Evolutionary conservation across 2,329 filamentous ascomycete species (phyloP), one percentile per base, ranked within the genome.

Genomic region (Diaporthe amygdali): DNA sequence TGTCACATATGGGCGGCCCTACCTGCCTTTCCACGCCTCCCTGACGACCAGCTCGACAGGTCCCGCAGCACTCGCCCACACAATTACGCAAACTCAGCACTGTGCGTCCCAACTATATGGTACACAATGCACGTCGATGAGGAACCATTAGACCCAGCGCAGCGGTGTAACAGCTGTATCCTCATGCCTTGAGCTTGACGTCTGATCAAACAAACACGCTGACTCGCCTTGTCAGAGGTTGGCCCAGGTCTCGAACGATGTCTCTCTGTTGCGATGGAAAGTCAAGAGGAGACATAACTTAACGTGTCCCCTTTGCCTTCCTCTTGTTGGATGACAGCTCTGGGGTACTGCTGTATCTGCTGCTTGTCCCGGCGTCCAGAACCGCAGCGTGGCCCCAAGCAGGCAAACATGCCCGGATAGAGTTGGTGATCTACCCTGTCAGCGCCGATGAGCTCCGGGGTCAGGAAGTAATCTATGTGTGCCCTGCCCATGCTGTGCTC

Each of bases 161-260:
- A 22, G 30, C 59, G 30, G 59, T 64, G 59, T 64, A 49, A 49
- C 59, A 64, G 41, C 7, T 27, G 3, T 37, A 34, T 25, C 12
- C 27, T 25, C 59, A 37, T 49, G 59, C 59, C 44, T 64, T 64
- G 41, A 64, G 59, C 44, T 37, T 64, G 30, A 37, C n/a, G 59
- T 64, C 59, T 64, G 59, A 49, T 64, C 59, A 64, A 64, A 49
- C 59, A 49, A 25, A 64, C 59, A 37, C 4, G 59, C 59, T 64
- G 59, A 64, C 59, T 64, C 59, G 59, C 27, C 59, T 37, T 49
- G 59, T 64, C 59, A 27, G 59, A 64, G 59, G 44, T 64, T 47
- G 20, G 44, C 6, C 30, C 9, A n/a, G 44, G 59, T 27, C 59
- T 63, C 59, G 59, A 47, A 25, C 59, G 12, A 47, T 34, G n/a